Conservation (phyloP, 768 basidiomycete genomes). For the Amanita pseudoporphyria region DNA sequence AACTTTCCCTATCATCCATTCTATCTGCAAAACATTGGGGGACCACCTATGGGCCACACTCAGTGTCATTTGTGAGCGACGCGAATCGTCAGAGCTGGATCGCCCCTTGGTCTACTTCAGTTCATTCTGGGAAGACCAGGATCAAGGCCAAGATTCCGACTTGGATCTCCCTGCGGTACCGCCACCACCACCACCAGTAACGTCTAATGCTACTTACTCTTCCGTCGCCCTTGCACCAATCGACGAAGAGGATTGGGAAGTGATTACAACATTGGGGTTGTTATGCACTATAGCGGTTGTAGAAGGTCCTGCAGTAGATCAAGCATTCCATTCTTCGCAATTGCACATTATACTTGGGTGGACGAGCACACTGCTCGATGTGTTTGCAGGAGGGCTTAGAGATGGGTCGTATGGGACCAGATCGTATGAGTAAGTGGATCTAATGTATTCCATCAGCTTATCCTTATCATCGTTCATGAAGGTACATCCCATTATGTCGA, state of each 20-base stretch:
- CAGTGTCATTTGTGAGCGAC: constrained; percentile 72
- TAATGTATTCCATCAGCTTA: no score
- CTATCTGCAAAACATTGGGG: constrained; percentile 83
- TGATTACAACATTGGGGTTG: constrained; percentile 43
- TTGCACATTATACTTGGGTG: constrained; percentile 65
- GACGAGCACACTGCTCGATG: constrained; percentile 58
- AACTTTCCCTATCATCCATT: constrained; percentile 55
- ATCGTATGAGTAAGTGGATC: constrained; percentile 44
- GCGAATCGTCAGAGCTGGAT: constrained; percentile 59
- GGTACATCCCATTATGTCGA: constrained; percentile 64
- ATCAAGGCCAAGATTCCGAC: constrained; percentile 16
- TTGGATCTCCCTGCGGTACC: neutral
- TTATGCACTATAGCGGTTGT: constrained; percentile 47
- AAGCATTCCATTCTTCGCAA: constrained; percentile 79
- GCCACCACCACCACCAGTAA: neutral
- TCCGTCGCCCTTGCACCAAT: constrained; percentile 1
- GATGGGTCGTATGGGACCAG: constrained; percentile 38
- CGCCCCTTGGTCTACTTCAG: constrained; percentile 54
- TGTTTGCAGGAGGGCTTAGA: constrained; percentile 50
- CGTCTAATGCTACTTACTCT: neutral
- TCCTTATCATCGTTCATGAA: constrained; percentile 14
- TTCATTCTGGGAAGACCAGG: constrained; percentile 55
- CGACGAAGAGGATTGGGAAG: constrained; percentile 60
- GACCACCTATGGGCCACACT: constrained; percentile 93
- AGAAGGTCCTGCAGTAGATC: constrained; percentile 62